Conservation (phyloP, 2,329 filamentous ascomycete genomes). For the Beauveria australis region DNA sequence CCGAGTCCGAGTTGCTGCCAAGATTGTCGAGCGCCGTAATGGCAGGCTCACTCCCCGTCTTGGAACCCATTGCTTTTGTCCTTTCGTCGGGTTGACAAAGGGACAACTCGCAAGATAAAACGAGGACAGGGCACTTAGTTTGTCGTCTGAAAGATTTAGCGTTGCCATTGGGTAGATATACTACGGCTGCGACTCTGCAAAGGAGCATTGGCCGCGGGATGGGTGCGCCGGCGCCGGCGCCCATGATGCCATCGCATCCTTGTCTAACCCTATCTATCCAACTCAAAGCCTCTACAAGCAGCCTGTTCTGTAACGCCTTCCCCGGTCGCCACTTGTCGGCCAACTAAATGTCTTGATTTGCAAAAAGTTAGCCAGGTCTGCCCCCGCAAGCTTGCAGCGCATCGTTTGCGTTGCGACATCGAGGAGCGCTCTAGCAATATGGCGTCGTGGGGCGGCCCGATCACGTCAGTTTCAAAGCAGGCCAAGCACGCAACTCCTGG, state of each 20-base stretch:
- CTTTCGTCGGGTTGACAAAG: neutral
- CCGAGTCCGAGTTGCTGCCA: conserved; percentile 1
- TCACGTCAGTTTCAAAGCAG: conserved; percentile 8
- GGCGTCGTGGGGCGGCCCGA: conserved; percentile 10
- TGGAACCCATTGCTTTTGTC: neutral
- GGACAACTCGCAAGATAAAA: too few species aligned
- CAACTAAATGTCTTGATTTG: neutral
- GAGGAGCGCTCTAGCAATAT: neutral
- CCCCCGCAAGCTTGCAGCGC: neutral
- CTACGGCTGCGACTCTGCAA: neutral
- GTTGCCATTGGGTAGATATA: neutral
- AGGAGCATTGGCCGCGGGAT: neutral
- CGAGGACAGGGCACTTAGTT: too few species aligned
- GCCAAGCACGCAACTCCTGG: conserved; percentile 3
- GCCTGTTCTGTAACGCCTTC: neutral
- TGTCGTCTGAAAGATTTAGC: neutral
- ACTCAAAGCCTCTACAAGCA: neutral
- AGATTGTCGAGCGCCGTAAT: conserved; percentile 1
- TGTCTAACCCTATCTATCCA: neutral
- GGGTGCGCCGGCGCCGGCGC: neutral
- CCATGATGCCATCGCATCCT: conserved; percentile 7
- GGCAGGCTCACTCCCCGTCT: neutral
- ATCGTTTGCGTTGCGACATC: neutral
- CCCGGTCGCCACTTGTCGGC: neutral
- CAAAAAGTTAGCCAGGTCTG: too few species aligned